These are phyloP conservation scores for Cryphonectria nitschkei DNA, from an alignment of 2,329 filamentous ascomycete genomes.

Conservation along the genomic window DNA sequence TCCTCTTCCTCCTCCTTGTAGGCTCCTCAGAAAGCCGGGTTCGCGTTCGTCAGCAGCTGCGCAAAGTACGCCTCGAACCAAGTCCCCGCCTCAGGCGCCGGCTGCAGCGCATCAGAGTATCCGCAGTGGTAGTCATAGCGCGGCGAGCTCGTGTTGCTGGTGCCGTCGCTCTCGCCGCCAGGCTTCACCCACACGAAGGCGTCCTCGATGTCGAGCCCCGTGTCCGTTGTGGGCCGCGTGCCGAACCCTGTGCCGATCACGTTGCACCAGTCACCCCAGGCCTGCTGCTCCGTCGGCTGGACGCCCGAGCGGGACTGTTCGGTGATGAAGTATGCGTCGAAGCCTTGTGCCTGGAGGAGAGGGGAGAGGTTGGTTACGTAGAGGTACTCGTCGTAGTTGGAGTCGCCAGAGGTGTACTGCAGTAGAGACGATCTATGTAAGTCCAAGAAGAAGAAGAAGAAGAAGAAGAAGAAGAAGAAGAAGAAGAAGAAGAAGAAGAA, in stretches of 20 bases:
- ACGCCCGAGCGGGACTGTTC: slow-evolving; percentile 56
- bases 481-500: not conserved
- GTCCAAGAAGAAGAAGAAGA: not conserved
- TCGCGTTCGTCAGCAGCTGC: slow-evolving; percentile 58
- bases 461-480: not conserved
- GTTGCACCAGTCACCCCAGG: slow-evolving; percentile 73
- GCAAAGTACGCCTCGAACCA: slow-evolving; percentile 69
- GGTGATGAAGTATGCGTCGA: slow-evolving; percentile 52
- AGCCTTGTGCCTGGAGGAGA: slow-evolving; percentile 55
- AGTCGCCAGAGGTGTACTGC: slow-evolving; percentile 46
- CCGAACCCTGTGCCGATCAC: slow-evolving; percentile 61
- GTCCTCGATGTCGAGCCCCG: slow-evolving; percentile 61
- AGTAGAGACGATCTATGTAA: slow-evolving; percentile 30
- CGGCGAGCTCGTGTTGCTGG: slow-evolving; percentile 50
- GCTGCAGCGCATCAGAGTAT: slow-evolving; percentile 56
- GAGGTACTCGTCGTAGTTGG: slow-evolving; percentile 56
- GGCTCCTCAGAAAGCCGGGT: slow-evolving; percentile 50
- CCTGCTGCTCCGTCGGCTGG: slow-evolving; percentile 62
- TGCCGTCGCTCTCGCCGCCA: slow-evolving; percentile 61
- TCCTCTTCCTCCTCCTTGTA: not conserved
- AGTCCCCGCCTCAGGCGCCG: slow-evolving; percentile 69
- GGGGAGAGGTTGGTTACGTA: slow-evolving; percentile 68
- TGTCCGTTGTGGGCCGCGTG: slow-evolving; percentile 63
- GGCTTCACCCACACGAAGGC: slow-evolving; percentile 75
- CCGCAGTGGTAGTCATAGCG: slow-evolving; percentile 61